phyloP scores from a whole-genome alignment of 192 early-diverging fungal species.

The Lunasporangiospora selenospora region DNA sequence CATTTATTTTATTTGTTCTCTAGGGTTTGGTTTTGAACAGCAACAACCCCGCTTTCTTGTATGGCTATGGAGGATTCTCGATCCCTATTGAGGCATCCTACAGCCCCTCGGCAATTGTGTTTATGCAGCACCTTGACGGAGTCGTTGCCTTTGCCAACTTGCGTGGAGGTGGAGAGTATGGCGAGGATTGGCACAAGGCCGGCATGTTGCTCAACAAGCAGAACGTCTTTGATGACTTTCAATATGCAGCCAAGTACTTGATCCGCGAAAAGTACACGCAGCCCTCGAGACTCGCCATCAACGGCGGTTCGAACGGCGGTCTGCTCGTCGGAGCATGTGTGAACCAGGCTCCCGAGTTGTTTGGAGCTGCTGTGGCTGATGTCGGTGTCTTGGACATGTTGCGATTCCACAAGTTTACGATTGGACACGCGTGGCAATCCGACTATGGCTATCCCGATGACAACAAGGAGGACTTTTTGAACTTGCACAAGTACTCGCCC shows the following conservation, averaged over 20 bases:
- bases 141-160: slow-evolving; percentile 70
- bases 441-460: slow-evolving; percentile 74
- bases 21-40: slow-evolving; percentile 55
- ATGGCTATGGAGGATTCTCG: slow-evolving; percentile 77
- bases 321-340: slow-evolving; percentile 71
- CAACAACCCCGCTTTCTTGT: slow-evolving; percentile 64
- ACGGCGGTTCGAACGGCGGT: slow-evolving; percentile 78
- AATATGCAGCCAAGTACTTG: slow-evolving; percentile 69
- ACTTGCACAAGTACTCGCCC: slow-evolving; percentile 67
- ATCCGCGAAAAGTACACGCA: slow-evolving; percentile 62
- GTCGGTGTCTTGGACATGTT: slow-evolving; percentile 79
- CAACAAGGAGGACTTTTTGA: slow-evolving; percentile 67
- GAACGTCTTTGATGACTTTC: slow-evolving; percentile 81
- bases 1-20: neutral
- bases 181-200: slow-evolving; percentile 58
- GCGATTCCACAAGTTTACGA: slow-evolving; percentile 83
- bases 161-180: slow-evolving; percentile 74
- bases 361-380: slow-evolving; percentile 65
- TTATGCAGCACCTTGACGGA: slow-evolving; percentile 62
- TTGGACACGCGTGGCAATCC: slow-evolving; percentile 71
- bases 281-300: slow-evolving; percentile 61
- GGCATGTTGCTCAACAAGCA: slow-evolving; percentile 72
- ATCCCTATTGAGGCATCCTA: slow-evolving; percentile 58
- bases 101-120: slow-evolving; percentile 37
- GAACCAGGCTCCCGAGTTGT: slow-evolving; percentile 80